A percentile compares a stretch with the other conserved stretches of the same genome.
Evolutionary conservation across 1,284 basidiomycete species (phyloP).

Genomic region (Microbotryomycetes sp.): DNA sequence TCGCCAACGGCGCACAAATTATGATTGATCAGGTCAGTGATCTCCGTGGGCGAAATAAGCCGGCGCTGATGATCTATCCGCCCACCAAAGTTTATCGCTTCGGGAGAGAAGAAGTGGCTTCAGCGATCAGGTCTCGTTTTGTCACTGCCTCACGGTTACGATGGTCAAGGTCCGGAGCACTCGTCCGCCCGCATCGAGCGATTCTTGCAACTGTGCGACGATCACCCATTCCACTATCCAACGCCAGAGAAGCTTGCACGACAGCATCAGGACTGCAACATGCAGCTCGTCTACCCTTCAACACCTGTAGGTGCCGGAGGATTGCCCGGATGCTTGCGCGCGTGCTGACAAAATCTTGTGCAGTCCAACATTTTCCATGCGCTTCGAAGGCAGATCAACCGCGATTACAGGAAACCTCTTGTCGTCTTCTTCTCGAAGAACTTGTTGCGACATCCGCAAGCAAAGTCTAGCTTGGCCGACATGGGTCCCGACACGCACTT

Average conservation of each 20-base stretch:
- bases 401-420: slow-evolving; percentile 94
- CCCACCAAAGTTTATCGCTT: slow-evolving; percentile 77
- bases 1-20: slow-evolving; percentile 92
- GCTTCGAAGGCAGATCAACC: slow-evolving; percentile 85
- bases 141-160: slow-evolving; percentile 92
- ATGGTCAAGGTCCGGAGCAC: slow-evolving; percentile 98
- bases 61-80: background rate
- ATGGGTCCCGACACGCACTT: slow-evolving; percentile 85
- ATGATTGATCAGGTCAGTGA: slow-evolving; percentile 65
- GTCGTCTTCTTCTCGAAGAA: slow-evolving; percentile 96
- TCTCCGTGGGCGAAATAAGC: background rate
- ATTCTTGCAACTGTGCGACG: slow-evolving; percentile 96
- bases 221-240: slow-evolving; percentile 89
- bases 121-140: slow-evolving; percentile 90
- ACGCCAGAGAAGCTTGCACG: slow-evolving; percentile 81
- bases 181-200: slow-evolving; percentile 93
- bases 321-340: no score
- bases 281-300: slow-evolving; percentile 96
- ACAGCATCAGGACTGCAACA: slow-evolving; percentile 98
- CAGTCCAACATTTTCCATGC: slow-evolving; percentile 56
- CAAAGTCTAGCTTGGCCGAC: slow-evolving; percentile 77
- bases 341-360: slow-evolving; percentile 40
- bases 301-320: slow-evolving; percentile 31
- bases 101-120: slow-evolving; percentile 96
- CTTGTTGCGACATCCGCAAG: slow-evolving; percentile 84